A percentile compares a stretch with the other conserved stretches of the same genome.
Evolutionary conservation across 2,329 filamentous ascomycete species (phyloP).

Genomic region (Tolypocladium amazonense): DNA sequence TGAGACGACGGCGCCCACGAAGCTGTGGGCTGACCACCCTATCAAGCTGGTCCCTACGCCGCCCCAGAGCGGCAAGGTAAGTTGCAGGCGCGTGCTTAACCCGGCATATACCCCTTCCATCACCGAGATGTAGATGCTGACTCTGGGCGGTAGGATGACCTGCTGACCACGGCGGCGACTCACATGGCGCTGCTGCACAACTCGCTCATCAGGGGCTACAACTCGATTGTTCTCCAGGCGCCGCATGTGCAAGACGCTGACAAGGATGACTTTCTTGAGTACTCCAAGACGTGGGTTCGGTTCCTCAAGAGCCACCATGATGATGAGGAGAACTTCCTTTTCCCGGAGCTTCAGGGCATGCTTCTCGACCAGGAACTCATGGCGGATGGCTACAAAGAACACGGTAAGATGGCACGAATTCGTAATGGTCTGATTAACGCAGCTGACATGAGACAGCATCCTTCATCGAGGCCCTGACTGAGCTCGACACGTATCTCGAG

Average conservation of each 20-base stretch:
- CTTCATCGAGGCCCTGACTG: conserved; percentile 39
- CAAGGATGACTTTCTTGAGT: conserved; percentile 45
- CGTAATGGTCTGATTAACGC: neutral
- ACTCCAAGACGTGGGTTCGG: conserved; percentile 45
- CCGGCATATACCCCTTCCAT: neutral
- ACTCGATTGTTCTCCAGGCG: conserved; percentile 52
- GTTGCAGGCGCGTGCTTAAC: neutral
- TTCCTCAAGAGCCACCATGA: conserved; percentile 51
- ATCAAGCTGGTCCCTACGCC: conserved; percentile 44
- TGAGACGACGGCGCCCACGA: conserved; percentile 12
- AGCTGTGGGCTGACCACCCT: conserved; percentile 42
- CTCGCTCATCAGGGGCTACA: conserved; percentile 51
- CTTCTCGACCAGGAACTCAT: conserved; percentile 39
- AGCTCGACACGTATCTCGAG: conserved; percentile 42
- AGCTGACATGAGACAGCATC: conserved; percentile 17
- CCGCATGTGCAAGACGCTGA: conserved; percentile 39
- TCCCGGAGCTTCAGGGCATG: conserved; percentile 42
- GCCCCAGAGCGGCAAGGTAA: conserved; percentile 38
- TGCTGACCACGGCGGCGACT: conserved; percentile 48
- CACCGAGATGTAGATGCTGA: neutral
- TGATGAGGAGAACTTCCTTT: conserved; percentile 47
- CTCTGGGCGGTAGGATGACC: conserved; percentile 32
- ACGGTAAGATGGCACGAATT: conserved; percentile 27
- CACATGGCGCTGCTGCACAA: conserved; percentile 55
- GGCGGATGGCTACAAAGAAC: conserved; percentile 42